These are phyloP conservation scores for Rhizopogon vesiculosus DNA, from an alignment of 768 basidiomycete genomes.

Conservation along the genomic window DNA sequence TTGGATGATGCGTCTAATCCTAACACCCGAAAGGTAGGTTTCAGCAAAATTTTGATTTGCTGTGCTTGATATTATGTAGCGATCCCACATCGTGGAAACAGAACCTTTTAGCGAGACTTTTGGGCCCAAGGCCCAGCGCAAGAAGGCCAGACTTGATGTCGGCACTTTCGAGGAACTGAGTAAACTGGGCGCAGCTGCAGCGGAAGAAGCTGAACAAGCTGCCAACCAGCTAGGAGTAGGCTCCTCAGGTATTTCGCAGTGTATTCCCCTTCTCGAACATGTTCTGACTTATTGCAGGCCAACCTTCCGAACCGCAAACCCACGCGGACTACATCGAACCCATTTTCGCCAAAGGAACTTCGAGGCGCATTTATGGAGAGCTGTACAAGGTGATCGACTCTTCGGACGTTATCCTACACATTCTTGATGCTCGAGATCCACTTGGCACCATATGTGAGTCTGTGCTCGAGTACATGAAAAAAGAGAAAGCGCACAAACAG, in stretches of 20 bases:
- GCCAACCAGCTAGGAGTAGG: conserved; percentile 33
- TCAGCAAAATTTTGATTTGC: not conserved
- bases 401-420: conserved; percentile 92
- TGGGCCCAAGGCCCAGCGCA: conserved; percentile 93
- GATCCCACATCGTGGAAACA: conserved; percentile 91
- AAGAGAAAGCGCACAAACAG: conserved; percentile 98
- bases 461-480: conserved; percentile 87
- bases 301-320: conserved; percentile 32
- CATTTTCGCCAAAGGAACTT: conserved; percentile 93
- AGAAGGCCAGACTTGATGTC: conserved; percentile 81
- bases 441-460: conserved; percentile 94
- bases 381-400: conserved; percentile 99
- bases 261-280: not conserved
- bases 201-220: conserved; percentile 46
- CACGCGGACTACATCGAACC: conserved; percentile 85
- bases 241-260: conserved; percentile 36
- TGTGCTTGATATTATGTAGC: conserved; percentile 35
- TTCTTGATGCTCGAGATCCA: conserved; percentile 94
- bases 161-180: conserved; percentile 91
- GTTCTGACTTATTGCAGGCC: not conserved
- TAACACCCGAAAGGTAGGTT: conserved; percentile 64
- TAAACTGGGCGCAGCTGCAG: conserved; percentile 52
- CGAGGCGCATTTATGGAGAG: conserved; percentile 94
- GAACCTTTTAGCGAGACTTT: conserved; percentile 95
- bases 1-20: conserved; percentile 87